Percentiles rank a stretch among this genome's conserved stretches.
Conservation (phyloP, 176 grass and related monocot species). For the Hordeum vulgare region MorexV3_pseudomolecules_assembly NC_058524.1:627320604-627321103, state of each 20-base stretch:
- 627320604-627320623: constrained; percentile 15
- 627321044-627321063: neutral
- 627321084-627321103: neutral
- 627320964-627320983: too few relatives aligned
- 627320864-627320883: neutral
- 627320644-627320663: neutral
- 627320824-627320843: constrained; percentile 53
- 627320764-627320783: neutral
- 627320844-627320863: neutral
- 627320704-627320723: constrained; percentile 41
- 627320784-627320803: constrained; percentile 8
- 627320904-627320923: neutral
- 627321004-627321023: too few relatives aligned
- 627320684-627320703: constrained; percentile 45
- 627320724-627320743: constrained; percentile 35
- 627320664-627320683: constrained; percentile 19
- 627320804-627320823: constrained; percentile 23
- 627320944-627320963: too few relatives aligned
- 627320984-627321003: too few relatives aligned
- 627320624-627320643: constrained; percentile 41
- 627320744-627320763: neutral
- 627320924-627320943: too few relatives aligned
- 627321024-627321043: too few relatives aligned
- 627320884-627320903: neutral
- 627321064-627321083: too few relatives aligned